Evolutionary conservation across 495 filamentous ascomycete species (phyloP).

Genomic region (Aspergillus mulundensis): DNA sequence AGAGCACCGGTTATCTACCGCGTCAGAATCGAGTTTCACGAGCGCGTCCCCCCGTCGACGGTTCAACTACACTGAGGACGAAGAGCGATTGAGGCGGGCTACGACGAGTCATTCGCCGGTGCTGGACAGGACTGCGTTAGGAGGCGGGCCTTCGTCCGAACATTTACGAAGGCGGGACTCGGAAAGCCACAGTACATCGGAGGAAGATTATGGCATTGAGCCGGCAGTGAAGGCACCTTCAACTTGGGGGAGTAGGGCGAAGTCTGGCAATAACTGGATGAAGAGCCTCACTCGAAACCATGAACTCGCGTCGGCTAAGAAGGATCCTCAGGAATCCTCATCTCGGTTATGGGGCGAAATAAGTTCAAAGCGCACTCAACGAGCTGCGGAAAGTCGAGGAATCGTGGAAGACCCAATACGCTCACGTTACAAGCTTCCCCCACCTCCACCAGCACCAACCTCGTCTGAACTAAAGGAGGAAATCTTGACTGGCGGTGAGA

Average conservation of each 20-base stretch:
- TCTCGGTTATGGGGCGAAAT: slow-evolving; percentile 2
- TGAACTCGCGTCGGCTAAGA: slow-evolving; percentile 8
- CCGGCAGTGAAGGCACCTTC: slow-evolving; percentile 53
- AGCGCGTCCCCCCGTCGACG: slow-evolving; percentile 30
- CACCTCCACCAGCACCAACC: slow-evolving; percentile 10
- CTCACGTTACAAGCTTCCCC: slow-evolving; percentile 9
- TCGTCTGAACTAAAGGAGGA: slow-evolving; percentile 23
- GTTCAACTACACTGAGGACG: slow-evolving; percentile 38
- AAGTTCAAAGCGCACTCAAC: neutral
- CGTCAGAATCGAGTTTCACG: slow-evolving; percentile 26
- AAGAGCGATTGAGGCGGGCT: slow-evolving; percentile 41
- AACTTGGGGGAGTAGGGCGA: slow-evolving; percentile 57
- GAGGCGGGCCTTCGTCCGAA: slow-evolving; percentile 38
- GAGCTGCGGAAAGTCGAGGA: slow-evolving; percentile 12
- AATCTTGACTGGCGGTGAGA: slow-evolving; percentile 30
- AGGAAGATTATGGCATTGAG: slow-evolving; percentile 35
- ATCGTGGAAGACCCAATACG: slow-evolving; percentile 22
- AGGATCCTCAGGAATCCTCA: slow-evolving; percentile 18
- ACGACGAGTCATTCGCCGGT: slow-evolving; percentile 42
- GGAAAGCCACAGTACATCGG: slow-evolving; percentile 16
- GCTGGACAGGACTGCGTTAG: slow-evolving; percentile 42
- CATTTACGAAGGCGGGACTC: slow-evolving; percentile 46
- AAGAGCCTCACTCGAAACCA: slow-evolving; percentile 30
- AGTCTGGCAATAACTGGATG: slow-evolving; percentile 51
- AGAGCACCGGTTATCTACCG: slow-evolving; percentile 17